Percentiles rank a stretch among this genome's conserved stretches.
These are phyloP conservation scores for Sechiopsis laciniata DNA, from an alignment of 306 rosid species.

Conservation along the genomic window DNA sequence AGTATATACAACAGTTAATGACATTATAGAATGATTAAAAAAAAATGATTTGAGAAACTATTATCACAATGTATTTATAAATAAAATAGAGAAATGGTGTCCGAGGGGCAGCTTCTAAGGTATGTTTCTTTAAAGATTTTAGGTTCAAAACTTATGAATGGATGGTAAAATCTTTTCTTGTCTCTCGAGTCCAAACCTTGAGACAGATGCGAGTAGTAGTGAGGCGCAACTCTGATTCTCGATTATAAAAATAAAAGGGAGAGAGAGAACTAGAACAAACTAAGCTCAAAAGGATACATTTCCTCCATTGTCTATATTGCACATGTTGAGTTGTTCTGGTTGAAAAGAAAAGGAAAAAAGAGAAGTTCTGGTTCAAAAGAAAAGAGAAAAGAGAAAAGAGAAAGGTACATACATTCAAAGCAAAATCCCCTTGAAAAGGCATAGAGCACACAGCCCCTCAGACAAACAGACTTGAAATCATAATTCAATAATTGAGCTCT, in stretches of 20 bases:
- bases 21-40: not conserved
- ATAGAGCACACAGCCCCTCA: slow-evolving; percentile 20
- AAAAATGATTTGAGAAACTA: not conserved
- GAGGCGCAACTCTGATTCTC: no score
- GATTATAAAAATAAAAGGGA: no score
- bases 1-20: not conserved
- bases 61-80: not conserved
- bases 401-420: not conserved
- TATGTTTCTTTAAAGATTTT: no score
- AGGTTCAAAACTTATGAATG: no score
- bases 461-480: slow-evolving; percentile 23
- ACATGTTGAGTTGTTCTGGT: not conserved
- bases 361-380: not conserved
- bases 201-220: no score
- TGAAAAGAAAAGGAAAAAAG: not conserved
- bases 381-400: not conserved
- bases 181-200: no score
- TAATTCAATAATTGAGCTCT: slow-evolving; percentile 30
- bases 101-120: no score
- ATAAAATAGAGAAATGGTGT: not conserved
- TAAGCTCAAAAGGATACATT: slow-evolving; percentile 3
- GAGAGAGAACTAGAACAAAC: not conserved
- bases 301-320: not conserved
- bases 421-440: slow-evolving; percentile 24
- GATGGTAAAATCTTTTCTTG: no score